Conservation (phyloP, 2,329 filamentous ascomycete genomes). For the Penicillium sp. region DNA sequence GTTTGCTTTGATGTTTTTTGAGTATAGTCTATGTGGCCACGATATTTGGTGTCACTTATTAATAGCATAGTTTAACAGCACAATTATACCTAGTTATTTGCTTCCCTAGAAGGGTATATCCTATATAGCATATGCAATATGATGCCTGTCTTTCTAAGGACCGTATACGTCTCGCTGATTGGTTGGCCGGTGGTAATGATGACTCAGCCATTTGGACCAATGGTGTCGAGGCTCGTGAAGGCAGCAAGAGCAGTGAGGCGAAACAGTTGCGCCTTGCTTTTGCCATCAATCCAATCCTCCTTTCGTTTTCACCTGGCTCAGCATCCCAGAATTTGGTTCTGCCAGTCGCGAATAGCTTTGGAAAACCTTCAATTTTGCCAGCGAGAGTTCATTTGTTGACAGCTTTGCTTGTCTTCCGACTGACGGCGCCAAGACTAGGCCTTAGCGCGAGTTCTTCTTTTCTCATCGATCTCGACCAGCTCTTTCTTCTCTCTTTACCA, state of each 20-base stretch:
- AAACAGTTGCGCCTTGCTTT: not conserved
- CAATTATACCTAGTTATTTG: not conserved
- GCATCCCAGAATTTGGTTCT: not conserved
- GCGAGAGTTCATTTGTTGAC: not conserved
- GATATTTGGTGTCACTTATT: conserved; percentile 4
- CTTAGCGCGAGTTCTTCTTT: conserved; percentile 10
- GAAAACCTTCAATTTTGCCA: not conserved
- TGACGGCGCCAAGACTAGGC: conserved; percentile 9
- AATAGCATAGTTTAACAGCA: not conserved
- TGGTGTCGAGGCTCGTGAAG: not conserved
- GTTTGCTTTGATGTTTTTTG: conserved; percentile 5
- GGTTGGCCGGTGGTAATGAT: not conserved
- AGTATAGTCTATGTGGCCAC: conserved; percentile 1
- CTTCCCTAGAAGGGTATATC: not conserved
- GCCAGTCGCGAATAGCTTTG: not conserved
- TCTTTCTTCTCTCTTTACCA: conserved; percentile 3
- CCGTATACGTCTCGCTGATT: not conserved
- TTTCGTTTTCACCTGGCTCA: not conserved
- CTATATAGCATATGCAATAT: not conserved
- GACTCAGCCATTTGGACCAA: not conserved
- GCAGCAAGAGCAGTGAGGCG: not conserved
- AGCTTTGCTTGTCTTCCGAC: not conserved
- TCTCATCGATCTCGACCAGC: not conserved
- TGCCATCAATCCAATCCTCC: not conserved
- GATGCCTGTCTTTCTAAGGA: not conserved